Base-by-base conservation (phyloP, 2,329 filamentous ascomycete genomes). In the Epichloe scottii region DNA sequence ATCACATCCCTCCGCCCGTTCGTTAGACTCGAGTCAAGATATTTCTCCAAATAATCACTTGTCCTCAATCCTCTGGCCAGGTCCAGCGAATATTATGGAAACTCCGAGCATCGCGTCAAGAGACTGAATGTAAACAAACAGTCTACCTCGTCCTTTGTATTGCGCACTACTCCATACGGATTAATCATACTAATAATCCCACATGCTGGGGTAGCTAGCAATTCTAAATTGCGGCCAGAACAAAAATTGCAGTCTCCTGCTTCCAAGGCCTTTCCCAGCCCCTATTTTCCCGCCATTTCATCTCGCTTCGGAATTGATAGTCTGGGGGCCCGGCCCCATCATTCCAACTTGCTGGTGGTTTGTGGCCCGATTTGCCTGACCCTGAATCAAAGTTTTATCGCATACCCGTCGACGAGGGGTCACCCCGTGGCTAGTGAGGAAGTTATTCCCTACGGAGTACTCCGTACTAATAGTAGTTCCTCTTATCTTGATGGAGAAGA, bases 301-400 rank as follows among this genome's bases (percentile, higher is more conserved):
- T 66, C 52, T 65, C 62, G 60, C 61, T 66, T 62, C 58, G 59
- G 17, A 26, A 10, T 53, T 55, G 57, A 53, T 59, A 59, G 58
- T 60, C 61, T 54, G 56, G 58, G 53, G 60, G 54, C 56, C 57
- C n/a, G 23, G 53, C 51, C 53, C 55, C 57, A 57, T 7, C 21
- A 38, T 26, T 17, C n/a, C 37, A 26, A 8, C 15, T 15, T 33
- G 19, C 15, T 39, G 41, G 17, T 33, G 23, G 19, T 19, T 10
- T 42, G 41, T 26, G 26, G 42, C 34, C 37, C 52, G 35, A 49
- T 46, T 46, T 46, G 39, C 34, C 39, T 30, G 23, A 41, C 39
- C 38, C 34, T 44, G 33, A 30, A 38, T 19, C 19, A 41, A 48
- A 14, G 10, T 40, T 42, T 23, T 46, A 8, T 30, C 37, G 33